A percentile compares a stretch with the other conserved stretches of the same genome.
Evolutionary conservation across 202 grass and related monocot species (phyloP).

Genomic region (Thinopyrum obtusiflorum): DNA sequence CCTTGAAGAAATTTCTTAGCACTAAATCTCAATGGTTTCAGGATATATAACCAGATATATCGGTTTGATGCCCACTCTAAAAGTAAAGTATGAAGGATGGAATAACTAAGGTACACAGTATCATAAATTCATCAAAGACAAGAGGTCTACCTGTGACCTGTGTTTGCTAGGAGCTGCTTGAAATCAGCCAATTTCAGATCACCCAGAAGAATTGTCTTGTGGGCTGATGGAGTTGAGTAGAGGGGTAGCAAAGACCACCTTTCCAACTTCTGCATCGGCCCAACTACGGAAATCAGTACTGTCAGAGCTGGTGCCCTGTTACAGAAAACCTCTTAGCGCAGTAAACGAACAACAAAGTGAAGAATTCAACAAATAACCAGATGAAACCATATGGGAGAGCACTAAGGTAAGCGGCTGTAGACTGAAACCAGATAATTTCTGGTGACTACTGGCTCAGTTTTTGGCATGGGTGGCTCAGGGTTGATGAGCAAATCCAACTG

Average conservation of each 20-base stretch:
- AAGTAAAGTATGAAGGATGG: neutral
- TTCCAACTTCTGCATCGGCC: conserved; percentile 75
- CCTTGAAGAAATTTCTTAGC: conserved; percentile 31
- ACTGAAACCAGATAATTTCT: neutral
- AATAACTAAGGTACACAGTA: neutral
- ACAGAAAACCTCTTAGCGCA: too few relatives aligned
- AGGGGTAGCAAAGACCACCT: conserved; percentile 51
- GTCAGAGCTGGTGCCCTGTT: neutral
- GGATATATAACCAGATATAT: neutral
- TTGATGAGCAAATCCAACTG: conserved; percentile 13
- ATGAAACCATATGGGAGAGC: too few relatives aligned
- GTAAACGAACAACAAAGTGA: too few relatives aligned
- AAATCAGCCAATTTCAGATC: conserved; percentile 84
- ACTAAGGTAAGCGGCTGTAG: too few relatives aligned
- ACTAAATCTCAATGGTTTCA: neutral
- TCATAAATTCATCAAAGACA: too few relatives aligned
- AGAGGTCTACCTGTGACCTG: conserved; percentile 55
- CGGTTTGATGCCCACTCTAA: neutral
- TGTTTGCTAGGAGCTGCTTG: conserved; percentile 76
- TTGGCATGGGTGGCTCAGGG: neutral
- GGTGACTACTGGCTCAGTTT: neutral
- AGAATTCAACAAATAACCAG: too few relatives aligned
- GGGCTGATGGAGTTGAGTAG: conserved; percentile 38
- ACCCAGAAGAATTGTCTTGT: conserved; percentile 76
- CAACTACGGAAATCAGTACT: conserved; percentile 36